A percentile compares a stretch with the other conserved stretches of the same genome.
Conservation (phyloP, 768 basidiomycete species). For the Lentinula sp. region DNA sequence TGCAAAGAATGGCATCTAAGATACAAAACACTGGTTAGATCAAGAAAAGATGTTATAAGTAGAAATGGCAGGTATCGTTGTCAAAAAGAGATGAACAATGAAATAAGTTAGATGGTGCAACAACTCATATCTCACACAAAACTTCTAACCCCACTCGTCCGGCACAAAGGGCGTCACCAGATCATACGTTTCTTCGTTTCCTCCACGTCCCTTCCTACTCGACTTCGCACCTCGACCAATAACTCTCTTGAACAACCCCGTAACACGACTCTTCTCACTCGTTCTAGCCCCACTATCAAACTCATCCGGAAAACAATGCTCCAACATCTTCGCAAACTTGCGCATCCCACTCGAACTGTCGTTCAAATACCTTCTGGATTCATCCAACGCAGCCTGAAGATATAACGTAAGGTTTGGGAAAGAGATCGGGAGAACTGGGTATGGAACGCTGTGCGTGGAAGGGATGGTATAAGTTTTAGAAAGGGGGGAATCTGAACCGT, state of each 20-base stretch:
- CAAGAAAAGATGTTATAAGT: background rate
- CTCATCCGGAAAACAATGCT: conserved; percentile 53
- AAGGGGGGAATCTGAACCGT: conserved; percentile 53
- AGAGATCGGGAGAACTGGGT: conserved; percentile 65
- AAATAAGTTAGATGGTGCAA: background rate
- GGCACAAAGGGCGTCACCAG: conserved; percentile 78
- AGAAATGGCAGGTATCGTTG: background rate
- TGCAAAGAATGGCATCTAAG: background rate
- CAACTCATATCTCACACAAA: background rate
- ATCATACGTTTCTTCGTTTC: conserved; percentile 77
- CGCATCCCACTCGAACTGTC: conserved; percentile 59
- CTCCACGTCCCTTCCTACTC: conserved; percentile 39
- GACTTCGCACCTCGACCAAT: conserved; percentile 44
- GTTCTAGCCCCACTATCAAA: conserved; percentile 18
- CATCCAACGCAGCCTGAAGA: conserved; percentile 63
- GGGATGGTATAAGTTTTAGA: conserved; percentile 74
- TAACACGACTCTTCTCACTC: conserved; percentile 36
- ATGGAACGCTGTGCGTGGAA: conserved; percentile 48
- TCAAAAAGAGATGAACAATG: background rate
- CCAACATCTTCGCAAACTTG: conserved; percentile 65
- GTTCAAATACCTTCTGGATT: conserved; percentile 52
- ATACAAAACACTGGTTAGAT: background rate
- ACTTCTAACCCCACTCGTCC: conserved; percentile 59
- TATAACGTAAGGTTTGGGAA: conserved; percentile 76
- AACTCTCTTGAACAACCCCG: conserved; percentile 54